Percentiles rank a stretch among this genome's conserved stretches.
phyloP scores from a whole-genome alignment of 2,329 filamentous ascomycete species.

The Sporothrix luriei region DNA sequence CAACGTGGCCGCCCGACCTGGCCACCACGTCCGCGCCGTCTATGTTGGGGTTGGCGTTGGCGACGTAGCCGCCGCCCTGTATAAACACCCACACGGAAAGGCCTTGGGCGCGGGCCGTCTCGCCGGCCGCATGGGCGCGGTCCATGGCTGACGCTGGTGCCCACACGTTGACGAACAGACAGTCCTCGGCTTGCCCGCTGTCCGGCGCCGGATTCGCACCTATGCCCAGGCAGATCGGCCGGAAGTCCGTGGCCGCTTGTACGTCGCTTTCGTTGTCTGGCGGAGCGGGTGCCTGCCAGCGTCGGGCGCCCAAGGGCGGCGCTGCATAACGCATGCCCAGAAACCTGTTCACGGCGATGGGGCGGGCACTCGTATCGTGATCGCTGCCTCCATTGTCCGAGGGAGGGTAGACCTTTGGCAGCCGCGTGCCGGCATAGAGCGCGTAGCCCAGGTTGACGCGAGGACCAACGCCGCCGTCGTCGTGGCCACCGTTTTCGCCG shows the following conservation, averaged over 20 bases:
- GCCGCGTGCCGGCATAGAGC: constrained; percentile 29
- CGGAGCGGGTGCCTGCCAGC: constrained; percentile 47
- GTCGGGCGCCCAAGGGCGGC: constrained; percentile 46
- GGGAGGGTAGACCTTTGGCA: constrained; percentile 3
- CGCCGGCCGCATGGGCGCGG: no score
- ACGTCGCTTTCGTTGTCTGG: constrained; percentile 41
- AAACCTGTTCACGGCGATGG: constrained; percentile 43
- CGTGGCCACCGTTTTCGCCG: not conserved
- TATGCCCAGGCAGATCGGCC: constrained; percentile 47
- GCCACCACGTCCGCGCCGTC: constrained; percentile 53
- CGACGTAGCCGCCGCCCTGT: constrained; percentile 58
- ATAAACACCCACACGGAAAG: constrained; percentile 55
- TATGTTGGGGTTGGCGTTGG: constrained; percentile 50
- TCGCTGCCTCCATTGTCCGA: constrained; percentile 15
- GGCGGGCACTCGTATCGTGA: not conserved
- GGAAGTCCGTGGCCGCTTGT: constrained; percentile 35
- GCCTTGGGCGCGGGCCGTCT: not conserved
- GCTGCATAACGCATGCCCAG: constrained; percentile 51
- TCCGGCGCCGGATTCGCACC: not conserved
- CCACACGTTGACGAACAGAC: constrained; percentile 68
- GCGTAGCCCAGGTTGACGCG: constrained; percentile 33
- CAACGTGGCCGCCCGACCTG: constrained; percentile 44
- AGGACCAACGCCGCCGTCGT: not conserved
- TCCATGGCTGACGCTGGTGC: constrained; percentile 51
- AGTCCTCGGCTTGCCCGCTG: constrained; percentile 56